Evolutionary conservation across 805 yeast species (phyloP), one percentile per base, ranked within the genome.

Genomic region (Candida berthetii): DNA sequence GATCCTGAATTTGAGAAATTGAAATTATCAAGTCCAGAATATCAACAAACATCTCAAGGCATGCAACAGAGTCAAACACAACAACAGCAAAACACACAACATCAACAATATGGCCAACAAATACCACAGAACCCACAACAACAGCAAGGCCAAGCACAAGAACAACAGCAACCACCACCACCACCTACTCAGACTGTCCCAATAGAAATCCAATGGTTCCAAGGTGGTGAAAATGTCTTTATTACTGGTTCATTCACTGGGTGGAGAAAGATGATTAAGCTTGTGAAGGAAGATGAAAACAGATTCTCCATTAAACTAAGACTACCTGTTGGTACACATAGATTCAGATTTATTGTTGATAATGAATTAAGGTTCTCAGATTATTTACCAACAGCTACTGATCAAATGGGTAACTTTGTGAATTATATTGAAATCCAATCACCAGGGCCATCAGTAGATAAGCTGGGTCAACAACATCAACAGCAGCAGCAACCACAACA

Each of bases 181-280:
- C 35, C 20, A 29, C 37, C 25, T 7, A 32, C 18, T 24, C 14
- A 17, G 22, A 34, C 35, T n/a, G 56, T 57, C 5, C 79, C 80
- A 3, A 72, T 88, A 1, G 89, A 83, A 42, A 83, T 89, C 43
- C 79, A 78, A 48, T 91, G 99, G 99, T 81, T 80, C 15, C 96
- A 91, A 62, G 98, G 98, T n/a, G 99, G 99, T 46, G 77, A 77
- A 38, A 85, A 85, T 54, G 98, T 93, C 2, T 93, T 89, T 60
- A 96, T 91, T 13, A 93, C 97, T 29, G 99, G 99, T 38, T 85
- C 97, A 1, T 91, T 91, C 64, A 93, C 99, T 0, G 96, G 96
- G 3, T 93, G 99, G 98, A 72, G 96, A 50, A 91, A 90, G 64
- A 91, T 93, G 98, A 90, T 91, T 56, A 95, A 95, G 32, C 68